Conservation (phyloP, 73 alveolate genomes). For the Paramecium sexaurelia region DNA sequence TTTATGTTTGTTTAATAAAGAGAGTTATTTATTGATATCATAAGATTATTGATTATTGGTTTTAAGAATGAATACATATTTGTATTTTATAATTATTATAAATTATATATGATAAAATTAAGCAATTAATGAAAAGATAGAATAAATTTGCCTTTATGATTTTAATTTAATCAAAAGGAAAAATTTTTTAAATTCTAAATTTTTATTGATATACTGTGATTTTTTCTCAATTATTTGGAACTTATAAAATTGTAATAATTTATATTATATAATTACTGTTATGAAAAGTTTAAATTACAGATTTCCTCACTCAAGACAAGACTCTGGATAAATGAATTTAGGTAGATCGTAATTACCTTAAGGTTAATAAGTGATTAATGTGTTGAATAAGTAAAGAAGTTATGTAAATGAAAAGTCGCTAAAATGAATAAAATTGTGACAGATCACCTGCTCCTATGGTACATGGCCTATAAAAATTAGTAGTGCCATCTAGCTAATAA, state of each 20-base stretch:
- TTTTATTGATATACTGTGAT: no score
- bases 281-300: constrained; percentile 32
- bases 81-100: no score
- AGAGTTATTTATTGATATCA: no score
- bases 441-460: constrained; percentile 5
- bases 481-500: background rate
- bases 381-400: background rate
- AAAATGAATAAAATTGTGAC: background rate
- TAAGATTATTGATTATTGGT: no score
- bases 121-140: no score
- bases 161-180: no score
- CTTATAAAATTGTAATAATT: background rate
- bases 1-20: no score
- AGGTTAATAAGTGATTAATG: background rate
- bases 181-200: no score
- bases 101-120: no score
- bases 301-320: constrained; percentile 36
- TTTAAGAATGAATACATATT: no score
- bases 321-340: background rate
- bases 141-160: no score
- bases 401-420: background rate
- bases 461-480: background rate
- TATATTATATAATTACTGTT: constrained; percentile 10
- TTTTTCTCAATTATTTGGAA: background rate
- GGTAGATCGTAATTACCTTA: background rate